Evolutionary conservation across 805 yeast species (phyloP).

Genomic region (Yarrowia sp.): DNA sequence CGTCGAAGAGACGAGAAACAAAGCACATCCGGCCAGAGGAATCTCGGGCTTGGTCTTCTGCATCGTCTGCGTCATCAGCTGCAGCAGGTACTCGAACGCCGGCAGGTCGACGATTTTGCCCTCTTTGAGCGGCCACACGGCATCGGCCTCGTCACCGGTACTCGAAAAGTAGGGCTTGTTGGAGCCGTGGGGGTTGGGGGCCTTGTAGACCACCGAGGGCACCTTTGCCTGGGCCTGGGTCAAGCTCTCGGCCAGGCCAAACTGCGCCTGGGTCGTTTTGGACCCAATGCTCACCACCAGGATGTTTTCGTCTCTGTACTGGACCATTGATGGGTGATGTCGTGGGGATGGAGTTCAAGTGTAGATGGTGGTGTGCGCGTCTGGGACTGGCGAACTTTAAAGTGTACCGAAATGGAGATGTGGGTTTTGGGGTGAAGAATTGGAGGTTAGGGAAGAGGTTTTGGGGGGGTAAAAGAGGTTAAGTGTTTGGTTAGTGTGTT

Average conservation of each 20-base stretch:
- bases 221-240: slow-evolving; percentile 71
- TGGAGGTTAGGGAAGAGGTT: too few relatives aligned
- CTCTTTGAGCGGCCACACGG: slow-evolving; percentile 58
- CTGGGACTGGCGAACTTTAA: not conserved
- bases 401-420: not conserved
- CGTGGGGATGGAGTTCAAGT: not conserved
- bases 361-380: slow-evolving; percentile 23
- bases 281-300: slow-evolving; percentile 57
- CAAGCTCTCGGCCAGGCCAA: slow-evolving; percentile 71
- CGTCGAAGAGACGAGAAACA: slow-evolving; percentile 61
- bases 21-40: slow-evolving; percentile 51
- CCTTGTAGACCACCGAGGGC: slow-evolving; percentile 69
- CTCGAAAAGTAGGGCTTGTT: slow-evolving; percentile 40
- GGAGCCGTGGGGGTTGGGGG: slow-evolving; percentile 29
- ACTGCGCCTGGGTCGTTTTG: slow-evolving; percentile 64
- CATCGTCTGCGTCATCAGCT: slow-evolving; percentile 47
- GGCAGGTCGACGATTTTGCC: slow-evolving; percentile 64
- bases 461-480: too few relatives aligned
- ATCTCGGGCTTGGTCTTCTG: slow-evolving; percentile 46
- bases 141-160: slow-evolving; percentile 42
- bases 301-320: slow-evolving; percentile 42
- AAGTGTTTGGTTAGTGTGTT: too few relatives aligned
- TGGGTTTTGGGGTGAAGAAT: too few relatives aligned
- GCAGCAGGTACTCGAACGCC: slow-evolving; percentile 65
- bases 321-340: slow-evolving; percentile 33